phyloP scores from a whole-genome alignment of 1,139 yeast genomes.

The Spathaspora jeffriesii region DNA sequence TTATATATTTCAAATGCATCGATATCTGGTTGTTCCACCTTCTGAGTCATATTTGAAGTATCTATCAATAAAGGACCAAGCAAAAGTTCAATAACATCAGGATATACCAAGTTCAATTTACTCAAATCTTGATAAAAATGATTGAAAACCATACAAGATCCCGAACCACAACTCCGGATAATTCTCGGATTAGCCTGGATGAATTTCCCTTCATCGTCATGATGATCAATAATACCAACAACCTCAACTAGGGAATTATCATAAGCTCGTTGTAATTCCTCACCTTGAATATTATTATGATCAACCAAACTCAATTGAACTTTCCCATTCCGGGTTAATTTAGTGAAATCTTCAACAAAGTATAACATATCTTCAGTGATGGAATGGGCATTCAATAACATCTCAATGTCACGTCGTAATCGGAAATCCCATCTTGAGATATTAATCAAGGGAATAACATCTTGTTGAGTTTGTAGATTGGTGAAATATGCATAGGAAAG shows the following conservation, averaged over 20 bases:
- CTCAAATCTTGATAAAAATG: conserved; percentile 46
- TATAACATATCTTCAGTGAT: conserved; percentile 52
- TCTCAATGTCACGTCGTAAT: conserved; percentile 70
- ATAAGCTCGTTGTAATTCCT: conserved; percentile 23
- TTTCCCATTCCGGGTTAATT: conserved; percentile 14
- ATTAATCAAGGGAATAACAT: conserved; percentile 67
- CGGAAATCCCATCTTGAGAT: conserved; percentile 65
- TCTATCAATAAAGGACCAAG: conserved; percentile 74
- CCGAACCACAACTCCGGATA: conserved; percentile 69
- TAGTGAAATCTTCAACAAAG: conserved; percentile 63
- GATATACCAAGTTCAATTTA: conserved; percentile 16
- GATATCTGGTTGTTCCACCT: conserved; percentile 57
- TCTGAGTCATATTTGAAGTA: conserved; percentile 62
- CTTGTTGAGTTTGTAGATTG: conserved; percentile 15
- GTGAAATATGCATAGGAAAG: conserved; percentile 65
- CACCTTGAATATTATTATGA: conserved; percentile 73
- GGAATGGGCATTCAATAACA: conserved; percentile 48
- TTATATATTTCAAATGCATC: conserved; percentile 41
- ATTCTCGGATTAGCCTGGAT: conserved; percentile 56
- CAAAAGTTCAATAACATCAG: conserved; percentile 49
- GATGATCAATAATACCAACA: conserved; percentile 80
- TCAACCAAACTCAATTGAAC: conserved; percentile 69
- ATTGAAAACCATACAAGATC: conserved; percentile 70
- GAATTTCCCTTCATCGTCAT: conserved; percentile 65
- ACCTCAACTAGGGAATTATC: conserved; percentile 35